Evolutionary conservation across 306 rosid species (phyloP).

Genomic region (Geum urbanum): DNA sequence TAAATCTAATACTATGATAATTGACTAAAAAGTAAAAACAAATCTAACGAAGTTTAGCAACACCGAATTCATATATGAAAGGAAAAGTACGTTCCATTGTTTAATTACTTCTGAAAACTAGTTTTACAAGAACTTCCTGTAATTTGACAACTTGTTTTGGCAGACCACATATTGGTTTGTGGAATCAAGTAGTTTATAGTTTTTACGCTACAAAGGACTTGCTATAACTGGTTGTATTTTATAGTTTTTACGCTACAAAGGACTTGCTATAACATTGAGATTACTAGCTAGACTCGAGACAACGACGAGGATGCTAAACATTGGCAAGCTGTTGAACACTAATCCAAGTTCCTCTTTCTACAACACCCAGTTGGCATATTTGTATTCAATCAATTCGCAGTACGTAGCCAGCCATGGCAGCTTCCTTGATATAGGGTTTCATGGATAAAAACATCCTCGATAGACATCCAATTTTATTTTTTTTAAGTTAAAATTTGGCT

Average conservation of each 20-base stretch:
- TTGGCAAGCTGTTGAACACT: not conserved
- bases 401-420: not conserved
- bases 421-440: not conserved
- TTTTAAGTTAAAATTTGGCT: too few relatives aligned
- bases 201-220: not conserved
- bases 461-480: too few relatives aligned
- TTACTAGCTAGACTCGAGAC: not conserved
- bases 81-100: too few relatives aligned
- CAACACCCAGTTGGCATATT: not conserved
- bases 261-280: not conserved
- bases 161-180: not conserved
- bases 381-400: not conserved
- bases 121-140: too few relatives aligned
- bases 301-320: not conserved
- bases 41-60: too few relatives aligned
- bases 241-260: not conserved
- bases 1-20: too few relatives aligned
- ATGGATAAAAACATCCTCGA: too few relatives aligned
- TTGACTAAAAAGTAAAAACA: too few relatives aligned
- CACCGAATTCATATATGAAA: too few relatives aligned
- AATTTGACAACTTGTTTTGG: too few relatives aligned
- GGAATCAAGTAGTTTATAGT: not conserved
- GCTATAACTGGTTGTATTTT: not conserved
- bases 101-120: too few relatives aligned
- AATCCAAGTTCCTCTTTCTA: not conserved